A percentile compares a stretch with the other conserved stretches of the same genome.
Conservation (phyloP, 176 grass and related monocot genomes). For the Triticum timopheevii region DNA sequence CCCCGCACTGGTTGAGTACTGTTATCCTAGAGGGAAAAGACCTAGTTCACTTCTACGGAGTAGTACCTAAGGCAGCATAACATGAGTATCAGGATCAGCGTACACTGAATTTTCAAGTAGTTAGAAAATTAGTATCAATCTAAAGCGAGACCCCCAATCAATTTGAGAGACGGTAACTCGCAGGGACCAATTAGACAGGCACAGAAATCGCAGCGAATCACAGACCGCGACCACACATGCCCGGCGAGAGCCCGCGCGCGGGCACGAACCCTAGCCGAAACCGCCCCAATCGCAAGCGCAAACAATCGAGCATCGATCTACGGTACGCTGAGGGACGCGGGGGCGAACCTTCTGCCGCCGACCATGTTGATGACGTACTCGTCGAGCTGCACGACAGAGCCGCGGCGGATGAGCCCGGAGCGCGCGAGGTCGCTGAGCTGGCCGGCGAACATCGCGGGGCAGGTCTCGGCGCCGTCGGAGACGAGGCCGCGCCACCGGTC, state of each 20-base stretch:
- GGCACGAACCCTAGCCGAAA: slow-evolving; percentile 21
- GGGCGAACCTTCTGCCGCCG: slow-evolving; percentile 44
- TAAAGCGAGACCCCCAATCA: not conserved
- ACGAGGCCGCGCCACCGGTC: slow-evolving; percentile 64
- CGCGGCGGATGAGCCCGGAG: slow-evolving; percentile 46
- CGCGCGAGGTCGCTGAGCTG: slow-evolving; percentile 64
- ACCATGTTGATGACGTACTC: slow-evolving; percentile 66
- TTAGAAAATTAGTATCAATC: not conserved
- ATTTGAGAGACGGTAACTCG: not conserved
- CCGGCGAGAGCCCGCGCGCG: not conserved
- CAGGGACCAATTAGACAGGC: not conserved
- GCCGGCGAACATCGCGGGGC: slow-evolving; percentile 44
- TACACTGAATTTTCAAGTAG: not conserved
- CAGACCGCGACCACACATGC: not conserved
- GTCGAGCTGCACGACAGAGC: slow-evolving; percentile 64
- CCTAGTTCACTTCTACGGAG: not conserved
- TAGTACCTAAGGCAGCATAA: not conserved
- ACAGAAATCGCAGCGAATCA: not conserved
- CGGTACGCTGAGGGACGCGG: not conserved
- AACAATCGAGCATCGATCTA: not conserved
- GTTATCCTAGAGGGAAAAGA: not conserved
- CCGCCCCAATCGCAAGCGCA: not conserved
- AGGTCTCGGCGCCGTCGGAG: slow-evolving; percentile 54
- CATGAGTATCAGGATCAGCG: not conserved
- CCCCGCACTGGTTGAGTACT: not conserved